phyloP scores from a whole-genome alignment of 768 basidiomycete genomes.

The Daedaleopsis nitida region DNA sequence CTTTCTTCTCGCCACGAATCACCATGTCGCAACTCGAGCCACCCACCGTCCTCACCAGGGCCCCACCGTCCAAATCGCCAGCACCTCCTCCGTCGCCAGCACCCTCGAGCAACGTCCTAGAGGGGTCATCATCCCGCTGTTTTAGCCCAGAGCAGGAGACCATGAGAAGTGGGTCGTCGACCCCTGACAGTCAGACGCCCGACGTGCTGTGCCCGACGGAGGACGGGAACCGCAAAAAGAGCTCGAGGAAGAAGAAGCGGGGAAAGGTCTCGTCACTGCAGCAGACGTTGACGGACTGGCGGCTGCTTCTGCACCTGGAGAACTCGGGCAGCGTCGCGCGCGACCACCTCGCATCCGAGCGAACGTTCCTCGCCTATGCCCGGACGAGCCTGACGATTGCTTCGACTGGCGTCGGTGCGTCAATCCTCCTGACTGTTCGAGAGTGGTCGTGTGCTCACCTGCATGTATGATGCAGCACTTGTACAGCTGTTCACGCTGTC shows the following conservation, averaged over 20 bases:
- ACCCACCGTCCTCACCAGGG: background rate
- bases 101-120: background rate
- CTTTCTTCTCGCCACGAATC: background rate
- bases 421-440: too few species aligned
- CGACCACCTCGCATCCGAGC: constrained; percentile 53
- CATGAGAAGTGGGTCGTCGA: background rate
- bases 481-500: constrained; percentile 50
- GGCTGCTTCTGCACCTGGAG: constrained; percentile 37
- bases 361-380: constrained; percentile 54
- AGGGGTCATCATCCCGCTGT: background rate
- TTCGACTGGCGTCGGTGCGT: constrained; percentile 51
- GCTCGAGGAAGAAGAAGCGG: background rate
- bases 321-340: constrained; percentile 53
- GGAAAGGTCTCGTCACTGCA: background rate
- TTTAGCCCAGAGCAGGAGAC: background rate
- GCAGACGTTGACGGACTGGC: constrained; percentile 7
- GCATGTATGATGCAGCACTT: constrained; percentile 34
- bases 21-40: background rate
- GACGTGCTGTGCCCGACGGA: background rate
- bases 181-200: background rate
- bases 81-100: background rate
- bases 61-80: background rate
- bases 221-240: background rate
- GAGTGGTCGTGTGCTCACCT: background rate
- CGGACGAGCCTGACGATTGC: constrained; percentile 51